Evolutionary conservation across 2,329 filamentous ascomycete species (phyloP).

Genomic region (Endothia cerciana): DNA sequence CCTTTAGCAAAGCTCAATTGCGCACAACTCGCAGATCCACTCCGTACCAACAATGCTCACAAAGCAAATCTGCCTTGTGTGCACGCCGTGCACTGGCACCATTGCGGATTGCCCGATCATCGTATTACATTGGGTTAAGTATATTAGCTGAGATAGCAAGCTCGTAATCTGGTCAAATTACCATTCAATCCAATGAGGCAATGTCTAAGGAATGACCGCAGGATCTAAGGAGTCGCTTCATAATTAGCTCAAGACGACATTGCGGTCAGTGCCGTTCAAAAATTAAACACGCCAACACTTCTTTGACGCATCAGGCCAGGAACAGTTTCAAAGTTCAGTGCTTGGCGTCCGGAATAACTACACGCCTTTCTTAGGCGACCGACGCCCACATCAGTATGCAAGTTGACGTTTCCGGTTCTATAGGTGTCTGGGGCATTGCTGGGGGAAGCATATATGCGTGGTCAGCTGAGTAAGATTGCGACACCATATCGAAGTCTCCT

Average conservation of each 20-base stretch:
- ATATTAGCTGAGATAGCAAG: not conserved
- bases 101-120: not conserved
- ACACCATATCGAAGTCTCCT: not conserved
- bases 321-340: not conserved
- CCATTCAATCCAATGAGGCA: too few species aligned
- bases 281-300: not conserved
- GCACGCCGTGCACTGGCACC: not conserved
- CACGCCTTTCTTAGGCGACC: not conserved
- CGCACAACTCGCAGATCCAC: too few species aligned
- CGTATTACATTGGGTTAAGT: not conserved
- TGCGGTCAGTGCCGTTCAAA: not conserved
- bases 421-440: not conserved
- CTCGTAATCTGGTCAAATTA: not conserved
- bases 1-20: too few species aligned
- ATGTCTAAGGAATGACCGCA: not conserved
- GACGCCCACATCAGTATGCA: too few species aligned
- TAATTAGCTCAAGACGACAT: not conserved
- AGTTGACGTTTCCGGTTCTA: not conserved
- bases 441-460: not conserved
- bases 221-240: not conserved
- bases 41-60: not conserved
- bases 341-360: not conserved
- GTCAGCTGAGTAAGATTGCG: not conserved
- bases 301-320: not conserved
- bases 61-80: not conserved